A percentile compares a stretch with the other conserved stretches of the same genome.
Evolutionary conservation across 768 basidiomycete species (phyloP).

Genomic region (Pulveroboletus sp.): DNA sequence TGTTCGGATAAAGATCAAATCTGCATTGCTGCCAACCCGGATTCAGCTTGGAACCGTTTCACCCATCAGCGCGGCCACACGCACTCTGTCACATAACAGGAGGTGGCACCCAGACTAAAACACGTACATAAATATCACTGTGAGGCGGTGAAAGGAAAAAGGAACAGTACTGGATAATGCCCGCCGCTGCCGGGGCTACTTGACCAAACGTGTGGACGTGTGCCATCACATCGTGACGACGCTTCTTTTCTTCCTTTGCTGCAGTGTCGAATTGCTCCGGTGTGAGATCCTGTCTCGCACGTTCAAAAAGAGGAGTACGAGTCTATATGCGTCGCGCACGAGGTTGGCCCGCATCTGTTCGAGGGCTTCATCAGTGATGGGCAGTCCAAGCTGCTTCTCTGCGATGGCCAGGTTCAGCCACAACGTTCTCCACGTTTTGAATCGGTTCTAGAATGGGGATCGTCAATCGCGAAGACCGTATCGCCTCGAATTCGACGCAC

Average conservation of each 20-base stretch:
- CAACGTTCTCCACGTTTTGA: constrained; percentile 90
- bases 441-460: constrained; percentile 67
- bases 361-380: constrained; percentile 87
- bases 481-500: constrained; percentile 40
- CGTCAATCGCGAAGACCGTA: constrained; percentile 1
- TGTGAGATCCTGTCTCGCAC: constrained; percentile 63
- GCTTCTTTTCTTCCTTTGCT: constrained; percentile 93
- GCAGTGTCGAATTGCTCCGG: constrained; percentile 90
- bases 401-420: constrained; percentile 97
- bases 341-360: constrained; percentile 93
- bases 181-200: constrained; percentile 91
- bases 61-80: constrained; percentile 26
- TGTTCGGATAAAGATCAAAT: constrained; percentile 92
- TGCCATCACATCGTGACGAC: constrained; percentile 99
- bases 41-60: constrained; percentile 10
- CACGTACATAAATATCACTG: constrained; percentile 10
- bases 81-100: constrained; percentile 98
- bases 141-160: constrained; percentile 7
- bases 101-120: constrained; percentile 86
- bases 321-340: constrained; percentile 36
- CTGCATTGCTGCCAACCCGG: constrained; percentile 78
- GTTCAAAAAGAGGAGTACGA: constrained; percentile 4
- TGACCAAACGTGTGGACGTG: constrained; percentile 97
- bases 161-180: constrained; percentile 82
- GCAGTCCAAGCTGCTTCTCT: constrained; percentile 92